Base-by-base conservation (phyloP, 1,284 basidiomycete genomes). In the Takashimella tepidaria region DNA sequence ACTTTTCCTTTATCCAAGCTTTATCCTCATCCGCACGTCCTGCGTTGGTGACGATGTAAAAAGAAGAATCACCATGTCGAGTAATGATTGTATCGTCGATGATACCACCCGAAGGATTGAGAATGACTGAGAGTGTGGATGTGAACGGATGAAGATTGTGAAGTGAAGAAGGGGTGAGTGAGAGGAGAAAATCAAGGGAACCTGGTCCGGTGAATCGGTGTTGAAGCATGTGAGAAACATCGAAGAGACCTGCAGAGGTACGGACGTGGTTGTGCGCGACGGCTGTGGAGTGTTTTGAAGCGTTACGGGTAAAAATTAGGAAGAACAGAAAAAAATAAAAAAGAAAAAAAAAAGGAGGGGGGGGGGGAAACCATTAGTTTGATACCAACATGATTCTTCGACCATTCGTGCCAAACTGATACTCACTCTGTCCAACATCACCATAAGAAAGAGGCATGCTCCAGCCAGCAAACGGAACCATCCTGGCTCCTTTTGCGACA, bases 151-250 rank as follows among this genome's bases (percentile, higher is more conserved):
- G 63, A 22, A 97, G 80, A 1, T 84, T 74, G 2, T 80, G 73
- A 16, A 96, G 80, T 8, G 86, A 86, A 1, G 91, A 89, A 0
- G 92, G 90, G 0, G 86, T 89, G 43, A 93, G 79, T 79, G 85
- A 86, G 76, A 88, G 84, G 47, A 96, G 81, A 76, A 98, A 98
- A 16, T 81, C 81, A 4, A 85, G 83, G 3, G 82, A 82, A 3
- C 84, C 83, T 25, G 82, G 78, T 3, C 90, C 90, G 37, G 82
- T 84, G 78, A 92, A 90, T 60, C 83, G 86, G 54, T 87, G 85
- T 75, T 92, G 90, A 37, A 90, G 88, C 95, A 99, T 98, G 77
- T 99, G 95, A 26, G 91, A 90, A 31, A 99, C 96, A 71, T 99
- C 95, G 73, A 99, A 99, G 24, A 98, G 80, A 1, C 93, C 93